phyloP scores from a whole-genome alignment of 2,329 filamentous ascomycete species.

The Sporothrix pallida region DNA sequence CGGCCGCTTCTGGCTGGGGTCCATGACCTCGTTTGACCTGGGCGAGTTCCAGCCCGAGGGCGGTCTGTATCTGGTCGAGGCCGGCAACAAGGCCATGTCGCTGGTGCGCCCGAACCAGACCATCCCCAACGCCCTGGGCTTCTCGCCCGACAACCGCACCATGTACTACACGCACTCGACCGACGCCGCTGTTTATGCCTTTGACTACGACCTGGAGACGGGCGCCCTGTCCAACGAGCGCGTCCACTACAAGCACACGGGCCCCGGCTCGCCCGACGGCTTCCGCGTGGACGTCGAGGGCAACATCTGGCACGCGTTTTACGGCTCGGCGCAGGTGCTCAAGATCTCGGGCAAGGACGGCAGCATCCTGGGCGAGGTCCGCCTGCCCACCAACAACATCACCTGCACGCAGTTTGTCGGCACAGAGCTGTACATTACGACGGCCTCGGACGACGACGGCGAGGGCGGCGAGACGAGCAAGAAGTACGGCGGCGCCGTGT shows the following conservation, averaged over 20 bases:
- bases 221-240: conserved; percentile 71
- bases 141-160: conserved; percentile 73
- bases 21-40: conserved; percentile 76
- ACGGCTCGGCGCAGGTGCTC: conserved; percentile 76
- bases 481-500: conserved; percentile 72
- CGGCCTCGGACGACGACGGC: conserved; percentile 68
- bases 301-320: conserved; percentile 89
- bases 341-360: conserved; percentile 70
- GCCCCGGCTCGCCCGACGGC: conserved; percentile 76
- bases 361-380: conserved; percentile 74
- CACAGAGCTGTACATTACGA: conserved; percentile 77
- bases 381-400: conserved; percentile 76
- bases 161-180: conserved; percentile 87
- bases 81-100: conserved; percentile 61
- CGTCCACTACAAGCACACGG: conserved; percentile 73
- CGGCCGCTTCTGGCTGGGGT: conserved; percentile 83
- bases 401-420: conserved; percentile 84
- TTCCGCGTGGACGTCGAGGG: conserved; percentile 83
- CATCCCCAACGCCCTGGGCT: conserved; percentile 86
- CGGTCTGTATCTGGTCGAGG: conserved; percentile 72
- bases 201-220: conserved; percentile 71
- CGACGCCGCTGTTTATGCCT: conserved; percentile 71
- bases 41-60: conserved; percentile 68
- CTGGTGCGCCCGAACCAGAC: conserved; percentile 67
- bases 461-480: conserved; percentile 68